Percentiles rank a stretch among this genome's conserved stretches.
Conservation (phyloP, 78 protist genomes). For the Abeoforma whisleri region DNA sequence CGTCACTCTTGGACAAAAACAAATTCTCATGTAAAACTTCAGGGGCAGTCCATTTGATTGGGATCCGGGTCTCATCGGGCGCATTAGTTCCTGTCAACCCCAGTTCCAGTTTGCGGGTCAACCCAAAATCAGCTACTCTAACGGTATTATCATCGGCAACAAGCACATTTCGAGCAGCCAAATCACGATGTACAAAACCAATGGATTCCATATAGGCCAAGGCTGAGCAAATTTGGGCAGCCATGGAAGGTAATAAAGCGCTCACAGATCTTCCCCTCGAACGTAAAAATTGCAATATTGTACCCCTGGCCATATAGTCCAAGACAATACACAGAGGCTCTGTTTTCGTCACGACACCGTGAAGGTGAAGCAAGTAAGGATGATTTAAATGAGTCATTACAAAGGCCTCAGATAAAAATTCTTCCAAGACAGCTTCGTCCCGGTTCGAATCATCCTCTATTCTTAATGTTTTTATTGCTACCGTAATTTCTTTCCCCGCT, state of each 20-base stretch:
- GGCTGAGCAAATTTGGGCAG: constrained; percentile 24
- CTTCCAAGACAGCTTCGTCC: background rate
- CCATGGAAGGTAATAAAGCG: background rate
- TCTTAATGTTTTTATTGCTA: background rate
- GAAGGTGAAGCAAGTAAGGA: background rate
- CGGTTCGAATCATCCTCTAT: background rate
- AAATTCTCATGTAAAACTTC: constrained; percentile 5
- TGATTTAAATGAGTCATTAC: constrained; percentile 11
- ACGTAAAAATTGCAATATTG: background rate
- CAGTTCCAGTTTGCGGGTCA: background rate
- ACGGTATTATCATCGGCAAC: constrained; percentile 12
- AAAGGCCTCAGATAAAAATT: constrained; percentile 10
- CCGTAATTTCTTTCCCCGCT: background rate
- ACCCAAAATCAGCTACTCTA: constrained; percentile 40
- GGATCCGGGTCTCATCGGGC: constrained; percentile 1
- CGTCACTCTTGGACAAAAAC: constrained; percentile 34
- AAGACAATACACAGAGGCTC: constrained; percentile 1
- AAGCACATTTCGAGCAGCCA: constrained; percentile 23
- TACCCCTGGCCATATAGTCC: background rate
- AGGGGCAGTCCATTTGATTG: constrained; percentile 31
- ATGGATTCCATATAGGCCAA: background rate
- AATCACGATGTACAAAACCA: constrained; percentile 32
- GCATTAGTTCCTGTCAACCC: constrained; percentile 29
- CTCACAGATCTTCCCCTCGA: background rate
- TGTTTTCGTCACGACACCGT: background rate